These are phyloP conservation scores for Xeromyces bisporus DNA, from an alignment of 495 filamentous ascomycete species.

Conservation along the genomic window DNA sequence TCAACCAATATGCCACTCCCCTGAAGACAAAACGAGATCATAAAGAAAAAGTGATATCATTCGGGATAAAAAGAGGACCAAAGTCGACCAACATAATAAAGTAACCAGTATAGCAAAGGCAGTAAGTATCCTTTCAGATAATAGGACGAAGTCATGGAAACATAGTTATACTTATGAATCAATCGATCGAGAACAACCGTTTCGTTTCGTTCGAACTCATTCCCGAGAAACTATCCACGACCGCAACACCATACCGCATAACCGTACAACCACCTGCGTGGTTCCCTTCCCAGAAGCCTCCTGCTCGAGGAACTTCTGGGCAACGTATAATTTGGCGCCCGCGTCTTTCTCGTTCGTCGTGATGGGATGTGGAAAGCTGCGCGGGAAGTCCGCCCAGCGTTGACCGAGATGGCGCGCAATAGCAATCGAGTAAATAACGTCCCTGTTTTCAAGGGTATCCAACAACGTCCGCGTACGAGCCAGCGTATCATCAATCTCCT, in stretches of 20 bases:
- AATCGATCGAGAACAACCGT: constrained; percentile 1
- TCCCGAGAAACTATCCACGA: constrained; percentile 35
- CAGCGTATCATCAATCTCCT: constrained; percentile 47
- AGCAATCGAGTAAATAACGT: constrained; percentile 78
- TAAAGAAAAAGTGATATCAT: too few species aligned
- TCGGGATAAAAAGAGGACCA: too few species aligned
- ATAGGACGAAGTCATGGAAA: too few species aligned
- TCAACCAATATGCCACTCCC: too few species aligned
- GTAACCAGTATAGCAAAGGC: too few species aligned
- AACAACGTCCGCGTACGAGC: constrained; percentile 46
- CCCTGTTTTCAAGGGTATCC: constrained; percentile 70
- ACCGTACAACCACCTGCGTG: constrained; percentile 62
- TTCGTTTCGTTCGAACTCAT: constrained; percentile 4
- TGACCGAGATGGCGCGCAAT: constrained; percentile 58
- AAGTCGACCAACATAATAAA: too few species aligned
- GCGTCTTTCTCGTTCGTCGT: constrained; percentile 54
- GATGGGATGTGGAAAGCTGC: constrained; percentile 37
- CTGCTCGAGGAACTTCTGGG: constrained; percentile 63
- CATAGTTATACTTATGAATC: too few species aligned
- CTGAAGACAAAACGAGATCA: too few species aligned
- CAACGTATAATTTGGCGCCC: constrained; percentile 57
- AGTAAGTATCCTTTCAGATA: too few species aligned
- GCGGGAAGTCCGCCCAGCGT: constrained; percentile 46
- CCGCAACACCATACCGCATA: constrained; percentile 53
- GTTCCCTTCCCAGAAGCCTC: constrained; percentile 55